Conservation (phyloP, 768 basidiomycete species). For the Brasilioporus rufonigricans region DNA sequence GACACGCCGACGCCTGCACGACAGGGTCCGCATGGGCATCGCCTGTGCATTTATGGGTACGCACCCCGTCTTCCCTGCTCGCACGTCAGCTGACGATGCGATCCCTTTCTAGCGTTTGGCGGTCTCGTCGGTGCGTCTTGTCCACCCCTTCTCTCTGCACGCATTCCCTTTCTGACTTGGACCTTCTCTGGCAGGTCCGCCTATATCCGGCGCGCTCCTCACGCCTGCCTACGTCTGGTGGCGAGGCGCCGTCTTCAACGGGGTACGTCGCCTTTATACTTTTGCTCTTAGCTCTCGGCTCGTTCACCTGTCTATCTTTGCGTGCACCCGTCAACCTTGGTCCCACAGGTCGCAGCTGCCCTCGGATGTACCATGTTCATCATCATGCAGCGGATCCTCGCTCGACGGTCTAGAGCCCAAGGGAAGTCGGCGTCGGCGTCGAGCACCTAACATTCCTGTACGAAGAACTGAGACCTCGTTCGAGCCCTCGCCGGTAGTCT, state of each 20-base stretch:
- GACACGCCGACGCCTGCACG: not conserved
- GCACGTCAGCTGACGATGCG: not conserved
- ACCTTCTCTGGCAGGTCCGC: slow-evolving; percentile 37
- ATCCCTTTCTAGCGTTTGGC: slow-evolving; percentile 17
- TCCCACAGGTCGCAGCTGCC: slow-evolving; percentile 16
- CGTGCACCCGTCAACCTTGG: not conserved
- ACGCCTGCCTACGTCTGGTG: slow-evolving; percentile 54
- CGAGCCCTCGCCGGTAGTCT: not conserved
- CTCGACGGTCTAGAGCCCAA: slow-evolving; percentile 3
- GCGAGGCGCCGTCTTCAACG: slow-evolving; percentile 54
- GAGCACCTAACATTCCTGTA: not conserved
- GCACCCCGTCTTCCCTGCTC: not conserved
- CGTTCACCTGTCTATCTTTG: not conserved
- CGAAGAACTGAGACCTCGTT: not conserved
- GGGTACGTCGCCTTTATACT: slow-evolving; percentile 25
- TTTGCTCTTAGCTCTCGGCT: not conserved
- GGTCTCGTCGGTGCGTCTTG: slow-evolving; percentile 19
- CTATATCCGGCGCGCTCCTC: slow-evolving; percentile 57
- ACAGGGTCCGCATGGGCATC: slow-evolving; percentile 46
- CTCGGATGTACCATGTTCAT: slow-evolving; percentile 27
- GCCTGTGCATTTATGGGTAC: slow-evolving; percentile 47
- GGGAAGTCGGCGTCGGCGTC: not conserved
- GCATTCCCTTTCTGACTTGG: not conserved
- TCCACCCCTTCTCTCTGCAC: not conserved
- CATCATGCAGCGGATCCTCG: slow-evolving; percentile 25